Conservation (phyloP, 2,329 filamentous ascomycete genomes). For the Penicillium sp. region DNA sequence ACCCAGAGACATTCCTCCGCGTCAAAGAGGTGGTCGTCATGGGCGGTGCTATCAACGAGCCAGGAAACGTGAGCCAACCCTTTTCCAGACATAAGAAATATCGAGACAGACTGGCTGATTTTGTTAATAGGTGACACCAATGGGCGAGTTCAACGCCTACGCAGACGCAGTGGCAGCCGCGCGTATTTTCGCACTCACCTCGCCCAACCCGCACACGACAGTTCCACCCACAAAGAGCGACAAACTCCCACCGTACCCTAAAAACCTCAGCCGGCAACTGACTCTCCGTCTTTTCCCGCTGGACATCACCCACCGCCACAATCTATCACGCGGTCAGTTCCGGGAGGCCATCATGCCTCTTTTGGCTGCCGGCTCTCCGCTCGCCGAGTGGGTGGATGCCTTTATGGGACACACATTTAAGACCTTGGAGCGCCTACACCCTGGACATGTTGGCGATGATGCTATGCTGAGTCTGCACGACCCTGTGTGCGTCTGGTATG, state of each 20-base stretch:
- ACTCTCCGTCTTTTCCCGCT: slow-evolving; percentile 71
- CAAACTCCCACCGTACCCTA: slow-evolving; percentile 62
- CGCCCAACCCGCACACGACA: slow-evolving; percentile 69
- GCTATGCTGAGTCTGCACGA: slow-evolving; percentile 70
- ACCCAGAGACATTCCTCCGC: slow-evolving; percentile 83
- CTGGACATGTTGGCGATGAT: slow-evolving; percentile 49
- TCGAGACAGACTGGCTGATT: background rate
- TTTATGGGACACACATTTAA: slow-evolving; percentile 70
- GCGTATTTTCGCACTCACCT: slow-evolving; percentile 73
- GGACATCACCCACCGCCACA: slow-evolving; percentile 72
- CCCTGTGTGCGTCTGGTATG: slow-evolving; percentile 76
- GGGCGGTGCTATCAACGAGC: slow-evolving; percentile 77
- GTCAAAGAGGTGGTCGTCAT: slow-evolving; percentile 93
- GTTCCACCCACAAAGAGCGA: slow-evolving; percentile 63
- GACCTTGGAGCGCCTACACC: slow-evolving; percentile 64
- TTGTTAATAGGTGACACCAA: slow-evolving; percentile 57
- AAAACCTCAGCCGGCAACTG: slow-evolving; percentile 60
- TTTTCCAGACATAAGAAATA: background rate
- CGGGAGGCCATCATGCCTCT: slow-evolving; percentile 54
- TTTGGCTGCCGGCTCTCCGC: slow-evolving; percentile 63
- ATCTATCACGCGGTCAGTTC: slow-evolving; percentile 63
- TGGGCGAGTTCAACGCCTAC: slow-evolving; percentile 93
- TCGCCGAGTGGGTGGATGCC: slow-evolving; percentile 69
- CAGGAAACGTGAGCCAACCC: slow-evolving; percentile 65
- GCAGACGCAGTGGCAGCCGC: slow-evolving; percentile 79